A percentile compares a stretch with the other conserved stretches of the same genome.
Evolutionary conservation across 805 yeast genomes (phyloP).

Genomic region (Nematodospora valgi): DNA sequence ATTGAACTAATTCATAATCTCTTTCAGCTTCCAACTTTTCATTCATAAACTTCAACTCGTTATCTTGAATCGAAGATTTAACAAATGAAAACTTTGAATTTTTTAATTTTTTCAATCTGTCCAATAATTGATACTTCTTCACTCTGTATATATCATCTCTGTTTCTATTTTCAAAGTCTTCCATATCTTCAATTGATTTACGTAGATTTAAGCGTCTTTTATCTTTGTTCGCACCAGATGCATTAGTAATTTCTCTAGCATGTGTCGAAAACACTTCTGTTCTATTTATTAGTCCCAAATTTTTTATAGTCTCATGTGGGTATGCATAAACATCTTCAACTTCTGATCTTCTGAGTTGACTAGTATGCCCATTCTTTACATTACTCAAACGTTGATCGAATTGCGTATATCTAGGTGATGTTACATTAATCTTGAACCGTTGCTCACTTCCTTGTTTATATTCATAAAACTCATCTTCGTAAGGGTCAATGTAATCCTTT

Average conservation of each 20-base stretch:
- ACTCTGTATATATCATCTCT: constrained; percentile 18
- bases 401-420: constrained; percentile 3
- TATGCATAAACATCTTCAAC: constrained; percentile 1
- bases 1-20: constrained; percentile 32
- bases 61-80: constrained; percentile 21
- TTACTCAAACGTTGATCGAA: constrained; percentile 11
- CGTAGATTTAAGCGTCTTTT: constrained; percentile 20
- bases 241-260: constrained; percentile 11
- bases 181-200: constrained; percentile 15
- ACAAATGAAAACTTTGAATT: constrained; percentile 23
- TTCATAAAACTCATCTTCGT: constrained; percentile 8
- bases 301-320: background rate
- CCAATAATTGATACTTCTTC: constrained; percentile 22
- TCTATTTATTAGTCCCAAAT: background rate
- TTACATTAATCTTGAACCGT: constrained; percentile 7
- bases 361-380: constrained; percentile 4
- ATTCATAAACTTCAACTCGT: constrained; percentile 22
- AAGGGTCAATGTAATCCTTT: constrained; percentile 17
- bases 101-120: constrained; percentile 22
- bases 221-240: constrained; percentile 18
- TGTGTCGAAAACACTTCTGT: background rate
- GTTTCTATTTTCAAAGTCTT: constrained; percentile 14
- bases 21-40: constrained; percentile 18
- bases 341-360: background rate
- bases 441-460: background rate